Conservation (phyloP, 495 filamentous ascomycete genomes). For the Stereocaulon alpinum region DNA sequence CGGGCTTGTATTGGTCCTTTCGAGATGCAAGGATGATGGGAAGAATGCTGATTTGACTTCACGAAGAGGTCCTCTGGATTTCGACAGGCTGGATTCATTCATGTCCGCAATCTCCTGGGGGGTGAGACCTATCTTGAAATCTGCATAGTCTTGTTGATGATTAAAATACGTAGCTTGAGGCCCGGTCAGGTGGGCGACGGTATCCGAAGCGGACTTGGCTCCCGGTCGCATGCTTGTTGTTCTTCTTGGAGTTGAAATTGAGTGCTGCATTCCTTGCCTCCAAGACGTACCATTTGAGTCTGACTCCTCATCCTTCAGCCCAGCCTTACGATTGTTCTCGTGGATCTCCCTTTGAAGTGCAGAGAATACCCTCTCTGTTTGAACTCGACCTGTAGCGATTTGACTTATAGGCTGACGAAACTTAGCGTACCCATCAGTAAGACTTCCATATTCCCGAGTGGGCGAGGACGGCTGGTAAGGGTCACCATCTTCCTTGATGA, state of each 20-base stretch:
- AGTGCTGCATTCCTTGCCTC: conserved; percentile 27
- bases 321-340: conserved; percentile 24
- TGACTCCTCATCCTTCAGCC: conserved; percentile 25
- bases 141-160: conserved; percentile 2
- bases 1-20: conserved; percentile 44
- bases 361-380: conserved; percentile 53
- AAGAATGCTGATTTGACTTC: conserved; percentile 34
- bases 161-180: background rate
- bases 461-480: conserved; percentile 31
- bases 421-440: conserved; percentile 4
- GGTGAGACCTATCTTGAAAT: conserved; percentile 6
- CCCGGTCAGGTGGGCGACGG: background rate
- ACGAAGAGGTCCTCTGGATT: conserved; percentile 18
- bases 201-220: background rate
- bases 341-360: conserved; percentile 61
- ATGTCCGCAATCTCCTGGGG: conserved; percentile 24
- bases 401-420: conserved; percentile 18
- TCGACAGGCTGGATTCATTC: conserved; percentile 18
- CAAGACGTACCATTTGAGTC: conserved; percentile 29
- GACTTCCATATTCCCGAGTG: conserved; percentile 1
- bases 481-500: conserved; percentile 54
- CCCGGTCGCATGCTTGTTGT: conserved; percentile 1
- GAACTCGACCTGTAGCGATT: conserved; percentile 18
- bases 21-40: conserved; percentile 34
- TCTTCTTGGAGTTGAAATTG: conserved; percentile 24